A percentile compares a stretch with the other conserved stretches of the same genome.
Evolutionary conservation across 495 filamentous ascomycete species (phyloP).

Genomic region (Emericellopsis terricola): DNA sequence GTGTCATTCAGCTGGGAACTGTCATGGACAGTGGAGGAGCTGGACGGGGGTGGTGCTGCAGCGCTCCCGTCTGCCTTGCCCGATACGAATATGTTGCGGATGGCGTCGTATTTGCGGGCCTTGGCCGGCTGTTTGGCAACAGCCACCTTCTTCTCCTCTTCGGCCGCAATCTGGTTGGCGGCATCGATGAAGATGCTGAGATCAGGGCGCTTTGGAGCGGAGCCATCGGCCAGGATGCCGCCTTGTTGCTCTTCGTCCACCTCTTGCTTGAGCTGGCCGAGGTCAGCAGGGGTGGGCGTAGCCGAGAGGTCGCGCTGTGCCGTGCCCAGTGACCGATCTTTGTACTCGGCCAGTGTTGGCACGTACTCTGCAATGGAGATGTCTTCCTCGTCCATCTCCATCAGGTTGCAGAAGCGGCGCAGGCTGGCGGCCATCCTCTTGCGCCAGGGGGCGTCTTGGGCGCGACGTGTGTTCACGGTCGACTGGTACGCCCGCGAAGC

Average conservation of each 20-base stretch:
- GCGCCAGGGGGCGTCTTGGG: not conserved
- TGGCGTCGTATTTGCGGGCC: slow-evolving; percentile 26
- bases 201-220: not conserved
- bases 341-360: slow-evolving; percentile 11
- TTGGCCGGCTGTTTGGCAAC: no score
- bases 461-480: slow-evolving; percentile 3
- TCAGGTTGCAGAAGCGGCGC: slow-evolving; percentile 10
- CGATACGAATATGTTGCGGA: slow-evolving; percentile 24
- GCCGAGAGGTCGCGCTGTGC: no score
- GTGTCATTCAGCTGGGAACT: no score
- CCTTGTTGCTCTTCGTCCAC: no score
- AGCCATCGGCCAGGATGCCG: no score
- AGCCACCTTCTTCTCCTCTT: no score
- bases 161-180: slow-evolving; percentile 6
- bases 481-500: slow-evolving; percentile 20
- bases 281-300: not conserved
- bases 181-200: slow-evolving; percentile 8
- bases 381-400: slow-evolving; percentile 15
- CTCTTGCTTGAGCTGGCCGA: no score
- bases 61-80: no score
- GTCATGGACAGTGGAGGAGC: no score
- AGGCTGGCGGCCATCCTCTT: slow-evolving; percentile 5
- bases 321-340: slow-evolving; percentile 1
- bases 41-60: no score
- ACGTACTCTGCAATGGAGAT: slow-evolving; percentile 6